Evolutionary conservation across 305 asterid species (phyloP).

Genomic region (Solanum chacoense): DNA sequence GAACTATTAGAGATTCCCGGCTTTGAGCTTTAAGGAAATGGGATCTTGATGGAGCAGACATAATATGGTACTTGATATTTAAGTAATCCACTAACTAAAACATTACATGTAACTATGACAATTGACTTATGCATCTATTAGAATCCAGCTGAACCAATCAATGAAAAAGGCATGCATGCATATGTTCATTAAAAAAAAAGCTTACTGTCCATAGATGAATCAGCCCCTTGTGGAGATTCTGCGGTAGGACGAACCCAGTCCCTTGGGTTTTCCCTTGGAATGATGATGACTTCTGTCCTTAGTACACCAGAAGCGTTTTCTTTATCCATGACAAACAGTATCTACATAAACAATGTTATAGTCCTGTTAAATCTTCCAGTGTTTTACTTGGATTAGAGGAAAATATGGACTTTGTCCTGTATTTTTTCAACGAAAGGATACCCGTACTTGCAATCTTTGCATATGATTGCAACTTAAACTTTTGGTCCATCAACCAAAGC

Average conservation of each 20-base stretch:
- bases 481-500: not conserved
- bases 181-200: not conserved
- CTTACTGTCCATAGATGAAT: slow-evolving; percentile 18
- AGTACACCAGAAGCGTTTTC: slow-evolving; percentile 11
- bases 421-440: not conserved
- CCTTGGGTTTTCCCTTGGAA: slow-evolving; percentile 35
- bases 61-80: not conserved
- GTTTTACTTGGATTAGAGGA: not conserved
- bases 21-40: not conserved
- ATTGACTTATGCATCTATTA: not conserved
- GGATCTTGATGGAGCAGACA: not conserved
- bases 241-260: slow-evolving; percentile 16
- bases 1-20: not conserved
- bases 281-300: slow-evolving; percentile 12
- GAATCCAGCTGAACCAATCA: not conserved
- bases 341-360: slow-evolving; percentile 17
- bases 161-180: not conserved
- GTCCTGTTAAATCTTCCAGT: not conserved
- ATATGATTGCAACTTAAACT: not conserved
- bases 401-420: not conserved
- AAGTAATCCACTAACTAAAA: not conserved
- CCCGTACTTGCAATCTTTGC: not conserved
- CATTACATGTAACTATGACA: not conserved
- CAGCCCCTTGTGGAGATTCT: not conserved
- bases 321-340: slow-evolving; percentile 28